A percentile compares a stretch with the other conserved stretches of the same genome.
Conservation (phyloP, 176 grass and related monocot genomes). For the Rhynchospora pubera region DNA sequence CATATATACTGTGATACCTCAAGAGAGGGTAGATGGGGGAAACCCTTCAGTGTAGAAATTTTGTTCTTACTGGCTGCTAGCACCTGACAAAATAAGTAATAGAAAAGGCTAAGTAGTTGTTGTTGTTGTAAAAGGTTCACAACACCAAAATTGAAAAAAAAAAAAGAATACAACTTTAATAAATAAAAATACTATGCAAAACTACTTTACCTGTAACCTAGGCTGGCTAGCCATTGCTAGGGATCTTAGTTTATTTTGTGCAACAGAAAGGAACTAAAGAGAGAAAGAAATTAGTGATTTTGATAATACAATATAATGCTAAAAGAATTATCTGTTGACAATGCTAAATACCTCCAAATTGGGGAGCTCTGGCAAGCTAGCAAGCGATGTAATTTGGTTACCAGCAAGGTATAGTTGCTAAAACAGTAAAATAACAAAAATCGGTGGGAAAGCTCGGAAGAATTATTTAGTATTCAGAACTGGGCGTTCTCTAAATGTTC, state of each 20-base stretch:
- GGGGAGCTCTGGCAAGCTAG: conserved; percentile 74
- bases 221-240: conserved; percentile 79
- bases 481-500: background rate
- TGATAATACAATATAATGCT: conserved; percentile 16
- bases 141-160: background rate
- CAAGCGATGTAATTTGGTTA: conserved; percentile 94
- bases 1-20: conserved; percentile 41
- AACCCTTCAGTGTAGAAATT: conserved; percentile 89
- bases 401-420: conserved; percentile 99
- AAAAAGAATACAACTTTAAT: background rate
- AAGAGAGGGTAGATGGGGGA: conserved; percentile 80
- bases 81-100: conserved; percentile 42
- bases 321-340: conserved; percentile 24
- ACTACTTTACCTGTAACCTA: conserved; percentile 67
- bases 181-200: background rate
- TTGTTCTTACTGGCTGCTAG: conserved; percentile 92
- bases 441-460: conserved; percentile 29
- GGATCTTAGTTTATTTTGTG: conserved; percentile 88
- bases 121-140: conserved; percentile 5
- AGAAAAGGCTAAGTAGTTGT: conserved; percentile 4
- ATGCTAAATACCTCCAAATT: conserved; percentile 80
- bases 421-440: conserved; percentile 31
- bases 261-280: conserved; percentile 89
- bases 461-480: background rate
- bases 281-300: conserved; percentile 21